A percentile compares a stretch with the other conserved stretches of the same genome.
Evolutionary conservation across 2,329 filamentous ascomycete genomes (phyloP).

Genomic region (Hymenoscyphus fraxineus): DNA sequence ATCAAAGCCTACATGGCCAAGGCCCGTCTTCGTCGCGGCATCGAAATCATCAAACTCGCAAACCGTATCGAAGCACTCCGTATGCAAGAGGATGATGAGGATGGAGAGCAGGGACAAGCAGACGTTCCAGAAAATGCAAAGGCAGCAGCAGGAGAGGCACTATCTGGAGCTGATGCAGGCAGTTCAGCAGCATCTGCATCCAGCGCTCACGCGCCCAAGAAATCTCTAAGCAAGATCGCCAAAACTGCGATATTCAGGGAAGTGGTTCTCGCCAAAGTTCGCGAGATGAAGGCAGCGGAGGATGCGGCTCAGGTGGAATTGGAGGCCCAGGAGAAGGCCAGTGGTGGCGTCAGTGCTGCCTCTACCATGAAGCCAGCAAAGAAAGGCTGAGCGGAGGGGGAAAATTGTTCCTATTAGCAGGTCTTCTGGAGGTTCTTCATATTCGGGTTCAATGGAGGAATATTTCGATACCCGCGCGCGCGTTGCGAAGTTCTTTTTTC

Average conservation of each 20-base stretch:
- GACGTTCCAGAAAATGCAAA: slow-evolving; percentile 53
- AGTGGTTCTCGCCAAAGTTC: slow-evolving; percentile 88
- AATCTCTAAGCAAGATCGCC: slow-evolving; percentile 47
- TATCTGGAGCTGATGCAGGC: slow-evolving; percentile 17
- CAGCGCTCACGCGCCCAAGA: slow-evolving; percentile 34
- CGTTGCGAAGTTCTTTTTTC: not conserved
- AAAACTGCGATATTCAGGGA: slow-evolving; percentile 82
- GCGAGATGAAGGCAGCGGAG: slow-evolving; percentile 80
- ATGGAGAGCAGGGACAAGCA: slow-evolving; percentile 65
- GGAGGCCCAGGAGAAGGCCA: slow-evolving; percentile 31
- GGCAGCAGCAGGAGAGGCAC: slow-evolving; percentile 50
- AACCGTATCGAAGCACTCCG: slow-evolving; percentile 95
- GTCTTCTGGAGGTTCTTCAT: not conserved
- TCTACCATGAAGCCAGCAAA: not conserved
- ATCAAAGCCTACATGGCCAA: slow-evolving; percentile 92
- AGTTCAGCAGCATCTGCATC: slow-evolving; percentile 14
- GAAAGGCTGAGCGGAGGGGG: not conserved
- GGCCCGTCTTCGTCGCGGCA: slow-evolving; percentile 84
- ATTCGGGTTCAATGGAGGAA: not conserved
- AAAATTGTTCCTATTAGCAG: not conserved
- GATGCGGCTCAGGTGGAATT: slow-evolving; percentile 66
- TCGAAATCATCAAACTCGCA: slow-evolving; percentile 92
- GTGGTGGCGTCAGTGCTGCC: not conserved
- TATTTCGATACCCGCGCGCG: slow-evolving; percentile 3
- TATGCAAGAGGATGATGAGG: slow-evolving; percentile 85